Percentiles rank a stretch among this genome's conserved stretches.
These are phyloP conservation scores for Brassica incana DNA, from an alignment of 345 rosid genomes.

Conservation along the genomic window DNA sequence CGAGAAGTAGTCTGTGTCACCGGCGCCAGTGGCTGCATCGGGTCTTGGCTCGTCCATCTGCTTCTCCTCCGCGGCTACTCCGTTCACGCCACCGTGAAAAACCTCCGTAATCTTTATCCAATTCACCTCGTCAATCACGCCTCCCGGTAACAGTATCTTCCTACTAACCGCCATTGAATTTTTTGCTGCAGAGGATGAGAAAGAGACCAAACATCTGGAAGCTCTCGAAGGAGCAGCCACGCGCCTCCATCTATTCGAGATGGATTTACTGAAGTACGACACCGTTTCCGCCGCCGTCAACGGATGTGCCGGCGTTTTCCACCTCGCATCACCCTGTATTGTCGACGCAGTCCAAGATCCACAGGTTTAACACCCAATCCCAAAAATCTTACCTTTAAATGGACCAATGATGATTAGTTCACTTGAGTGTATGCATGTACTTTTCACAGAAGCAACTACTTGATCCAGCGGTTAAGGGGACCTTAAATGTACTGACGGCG, in stretches of 20 bases:
- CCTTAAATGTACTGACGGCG: conserved; percentile 69
- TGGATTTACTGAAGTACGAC: conserved; percentile 79
- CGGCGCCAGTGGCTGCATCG: conserved; percentile 93
- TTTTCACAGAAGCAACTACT: conserved; percentile 61
- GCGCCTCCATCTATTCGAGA: conserved; percentile 80
- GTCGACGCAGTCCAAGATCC: conserved; percentile 75
- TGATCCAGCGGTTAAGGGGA: conserved; percentile 89
- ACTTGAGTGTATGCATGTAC: background rate
- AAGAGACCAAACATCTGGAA: conserved; percentile 77
- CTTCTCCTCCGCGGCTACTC: conserved; percentile 81
- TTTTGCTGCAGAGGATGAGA: conserved; percentile 57
- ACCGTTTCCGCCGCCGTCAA: conserved; percentile 59
- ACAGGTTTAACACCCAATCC: conserved; percentile 47
- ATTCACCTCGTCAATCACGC: background rate
- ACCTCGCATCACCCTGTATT: conserved; percentile 90
- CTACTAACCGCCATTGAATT: background rate
- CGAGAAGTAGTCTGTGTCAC: conserved; percentile 76
- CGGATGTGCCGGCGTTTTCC: conserved; percentile 84
- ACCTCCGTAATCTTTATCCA: conserved; percentile 51
- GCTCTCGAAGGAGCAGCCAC: conserved; percentile 73
- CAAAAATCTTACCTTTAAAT: background rate
- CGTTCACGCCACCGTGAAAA: conserved; percentile 80
- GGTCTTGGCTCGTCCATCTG: conserved; percentile 78
- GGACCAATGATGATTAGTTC: background rate
- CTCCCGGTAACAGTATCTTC: conserved; percentile 1